phyloP scores from a whole-genome alignment of 176 grass and related monocot genomes.

The Cocos nucifera region DNA sequence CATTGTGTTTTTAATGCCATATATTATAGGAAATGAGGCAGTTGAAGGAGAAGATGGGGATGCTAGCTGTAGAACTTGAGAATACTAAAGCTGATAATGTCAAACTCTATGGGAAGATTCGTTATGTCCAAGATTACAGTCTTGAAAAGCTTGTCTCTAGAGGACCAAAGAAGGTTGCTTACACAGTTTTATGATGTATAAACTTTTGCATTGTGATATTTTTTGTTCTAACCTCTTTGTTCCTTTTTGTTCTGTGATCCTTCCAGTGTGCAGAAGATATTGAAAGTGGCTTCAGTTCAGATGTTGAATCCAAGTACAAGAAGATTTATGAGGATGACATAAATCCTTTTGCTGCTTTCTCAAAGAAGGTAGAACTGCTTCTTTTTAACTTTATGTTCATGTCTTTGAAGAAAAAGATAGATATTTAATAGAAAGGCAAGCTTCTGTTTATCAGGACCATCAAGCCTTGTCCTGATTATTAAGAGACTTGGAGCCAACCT shows the following conservation, averaged over 20 bases:
- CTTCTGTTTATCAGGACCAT: too few relatives aligned
- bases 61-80: constrained; percentile 82
- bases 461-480: too few relatives aligned
- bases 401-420: background rate
- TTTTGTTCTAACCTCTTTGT: constrained; percentile 22
- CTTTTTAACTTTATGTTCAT: background rate
- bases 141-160: constrained; percentile 95
- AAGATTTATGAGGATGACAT: constrained; percentile 99
- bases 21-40: constrained; percentile 74
- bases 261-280: constrained; percentile 88
- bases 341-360: constrained; percentile 99
- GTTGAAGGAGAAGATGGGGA: constrained; percentile 86
- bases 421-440: too few relatives aligned
- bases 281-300: constrained; percentile 90
- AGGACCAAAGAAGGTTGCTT: constrained; percentile 85
- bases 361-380: constrained; percentile 61
- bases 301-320: constrained; percentile 98
- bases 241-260: constrained; percentile 14
- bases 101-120: constrained; percentile 91
- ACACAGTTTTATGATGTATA: constrained; percentile 1
- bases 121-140: constrained; percentile 96
- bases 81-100: constrained; percentile 98
- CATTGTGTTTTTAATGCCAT: constrained; percentile 1
- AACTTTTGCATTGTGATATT: constrained; percentile 1
- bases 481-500: too few relatives aligned